Base-by-base conservation (phyloP, 106 monocot genomes). In the Platanthera zijinensis region DNA sequence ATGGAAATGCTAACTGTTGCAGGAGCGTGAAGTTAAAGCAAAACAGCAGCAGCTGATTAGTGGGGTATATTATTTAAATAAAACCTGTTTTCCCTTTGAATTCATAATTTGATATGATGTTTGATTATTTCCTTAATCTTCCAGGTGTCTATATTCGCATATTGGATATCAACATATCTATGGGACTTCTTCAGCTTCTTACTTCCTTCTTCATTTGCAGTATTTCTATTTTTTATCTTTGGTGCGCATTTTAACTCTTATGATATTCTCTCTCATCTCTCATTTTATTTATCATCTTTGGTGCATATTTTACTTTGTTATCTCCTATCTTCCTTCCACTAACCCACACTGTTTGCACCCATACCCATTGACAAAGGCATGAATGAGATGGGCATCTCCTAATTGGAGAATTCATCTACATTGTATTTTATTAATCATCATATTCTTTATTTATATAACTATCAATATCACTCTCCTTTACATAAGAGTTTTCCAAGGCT, bases 151-250 rank as follows among this genome's bases (percentile, higher is more conserved):
- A 69, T 89, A 81, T 64, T 89, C 52, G 87, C 95, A 78, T 95
- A 95, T 83, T 95, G 95, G 95, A 68, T 85, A 74, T 95, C 95
- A 53, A 92, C 92, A 54, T 95, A 83, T 78, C 15, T 87, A 70
- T 95, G 95, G 95, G 95, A 95, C 74, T 92, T 95, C 86, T 79
- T 95, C 84, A 92, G 95, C 87, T 95, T 89, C 85, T 82, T 95
- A 45, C 83, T 92, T 84, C 95, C 95, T 14, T 71, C 89, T 57
- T 71, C 86, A 74, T 76, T 95, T 71, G 91, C 95, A 47, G 12
- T 95, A 21, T n/a, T 84, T 75, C 89, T 95, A 15, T 95, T 95
- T 76, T 92, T 87, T 21, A 79, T 92, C 50, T 95, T 95, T 78
- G 95, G 95, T 95, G 75, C 10, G 87, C 70, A 74, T 52, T 81